Base-by-base conservation (phyloP, 2,329 filamentous ascomycete species). In the Dactylellina cionopaga region DNA sequence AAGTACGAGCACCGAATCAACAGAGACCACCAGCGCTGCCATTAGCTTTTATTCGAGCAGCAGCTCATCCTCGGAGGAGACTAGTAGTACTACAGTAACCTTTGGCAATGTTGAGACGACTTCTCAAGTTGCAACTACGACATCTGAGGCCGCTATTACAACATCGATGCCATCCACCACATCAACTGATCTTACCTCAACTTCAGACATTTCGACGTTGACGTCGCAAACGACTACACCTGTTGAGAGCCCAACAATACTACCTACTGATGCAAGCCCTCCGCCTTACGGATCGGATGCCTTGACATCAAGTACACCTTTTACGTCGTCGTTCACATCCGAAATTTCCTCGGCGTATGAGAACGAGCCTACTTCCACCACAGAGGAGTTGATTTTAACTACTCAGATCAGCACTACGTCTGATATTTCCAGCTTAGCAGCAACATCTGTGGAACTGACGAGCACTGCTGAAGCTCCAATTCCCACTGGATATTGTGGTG, bases 401-500 rank as follows among this genome's bases (percentile, higher is more conserved):
- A 41, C 43, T 24, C 22, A 35, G 27, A 25, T 37, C 5, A 43
- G 5, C 25, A 25, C 46, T 22, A 52, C 44, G 22, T 5, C 17
- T 35, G 15, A n/a, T 6, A 37, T 24, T 10, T 37, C 55, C 15
- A 60, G 29, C 15, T 15, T 11, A 19, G 22, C 27, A n/a, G 43
- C 24, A 6, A 47, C 43, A 1, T 13, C 41, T 10, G 22, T 22
- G 9, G 5, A 15, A 5, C 17, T 22, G n/a, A 52, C 37, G 2
- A 47, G 41, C 17, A 47, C 55, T 11, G 31, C 43, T 5, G n/a
- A 37, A 19, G 7, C 44, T 31, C 22, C 35, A 31, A 17, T 31
- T 22, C 29, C 51, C 9, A 56, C 51, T 7, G 62, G 25, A 0
- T 22, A 58, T 7, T 66, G 62, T 7, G 59, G 59, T 64, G 59